phyloP scores from a whole-genome alignment of 75 land plant species.

The Azolla pinnata region DNA sequence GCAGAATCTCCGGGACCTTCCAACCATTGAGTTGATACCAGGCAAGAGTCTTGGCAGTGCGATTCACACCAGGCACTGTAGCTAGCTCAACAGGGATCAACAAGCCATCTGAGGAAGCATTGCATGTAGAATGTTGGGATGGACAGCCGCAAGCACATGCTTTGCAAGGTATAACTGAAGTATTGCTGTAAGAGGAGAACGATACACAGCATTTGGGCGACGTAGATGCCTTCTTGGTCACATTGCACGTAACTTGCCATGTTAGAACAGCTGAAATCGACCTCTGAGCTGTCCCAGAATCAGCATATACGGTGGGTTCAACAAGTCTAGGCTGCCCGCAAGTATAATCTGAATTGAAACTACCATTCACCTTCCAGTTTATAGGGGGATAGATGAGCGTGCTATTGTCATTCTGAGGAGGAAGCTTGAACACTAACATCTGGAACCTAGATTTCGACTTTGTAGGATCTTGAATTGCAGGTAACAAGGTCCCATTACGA shows the following conservation, averaged over 20 bases:
- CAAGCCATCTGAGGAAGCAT: conserved; percentile 34
- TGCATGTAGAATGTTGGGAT: conserved; percentile 33
- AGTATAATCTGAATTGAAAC: conserved; percentile 39
- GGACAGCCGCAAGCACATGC: conserved; percentile 71
- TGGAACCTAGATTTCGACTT: conserved; percentile 38
- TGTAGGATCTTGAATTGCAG: conserved; percentile 36
- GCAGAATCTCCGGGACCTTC: conserved; percentile 46
- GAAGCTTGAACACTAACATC: conserved; percentile 50
- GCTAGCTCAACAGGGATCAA: conserved; percentile 57
- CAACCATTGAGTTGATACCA: conserved; percentile 61
- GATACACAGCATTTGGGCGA: conserved; percentile 69
- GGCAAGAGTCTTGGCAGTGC: conserved; percentile 37
- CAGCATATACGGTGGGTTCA: conserved; percentile 52
- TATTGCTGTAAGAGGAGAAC: conserved; percentile 76
- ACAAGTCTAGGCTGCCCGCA: conserved; percentile 65
- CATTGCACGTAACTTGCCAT: conserved; percentile 82
- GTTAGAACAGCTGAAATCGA: conserved; percentile 40
- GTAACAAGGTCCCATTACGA: conserved; percentile 59
- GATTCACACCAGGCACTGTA: conserved; percentile 55
- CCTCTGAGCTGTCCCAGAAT: conserved; percentile 47
- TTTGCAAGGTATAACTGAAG: conserved; percentile 59
- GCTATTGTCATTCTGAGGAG: conserved; percentile 33
- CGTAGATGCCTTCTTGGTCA: conserved; percentile 27
- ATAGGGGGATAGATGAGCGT: conserved; percentile 51
- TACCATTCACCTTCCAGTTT: conserved; percentile 49